A percentile compares a stretch with the other conserved stretches of the same genome.
Evolutionary conservation across 306 rosid genomes (phyloP).

Genomic region (Inga leiocalycina): DNA sequence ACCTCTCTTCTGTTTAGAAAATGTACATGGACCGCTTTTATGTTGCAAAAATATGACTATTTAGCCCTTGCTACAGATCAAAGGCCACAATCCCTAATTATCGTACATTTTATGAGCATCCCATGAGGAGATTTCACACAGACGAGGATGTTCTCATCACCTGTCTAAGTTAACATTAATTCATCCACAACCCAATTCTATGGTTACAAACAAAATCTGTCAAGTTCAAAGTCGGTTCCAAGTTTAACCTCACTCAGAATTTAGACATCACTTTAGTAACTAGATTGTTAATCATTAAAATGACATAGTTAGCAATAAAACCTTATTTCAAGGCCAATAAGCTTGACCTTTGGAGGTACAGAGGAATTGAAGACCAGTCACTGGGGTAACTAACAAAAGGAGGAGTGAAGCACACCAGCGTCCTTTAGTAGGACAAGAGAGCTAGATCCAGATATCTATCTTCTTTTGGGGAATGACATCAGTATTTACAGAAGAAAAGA

Average conservation of each 20-base stretch:
- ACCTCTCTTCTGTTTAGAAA: background rate
- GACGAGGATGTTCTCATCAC: background rate
- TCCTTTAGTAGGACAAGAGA: background rate
- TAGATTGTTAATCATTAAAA: background rate
- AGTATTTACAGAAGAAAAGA: background rate
- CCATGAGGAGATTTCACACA: background rate
- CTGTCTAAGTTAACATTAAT: background rate
- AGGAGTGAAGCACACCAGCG: background rate
- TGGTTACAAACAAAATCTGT: background rate
- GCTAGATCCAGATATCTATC: background rate
- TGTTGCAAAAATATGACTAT: background rate
- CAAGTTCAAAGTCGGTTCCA: background rate
- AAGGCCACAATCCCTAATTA: background rate
- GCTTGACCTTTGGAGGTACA: background rate
- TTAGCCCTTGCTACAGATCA: background rate
- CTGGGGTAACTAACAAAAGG: background rate
- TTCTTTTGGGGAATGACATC: background rate
- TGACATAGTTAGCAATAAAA: background rate
- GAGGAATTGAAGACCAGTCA: background rate
- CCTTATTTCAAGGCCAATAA: background rate
- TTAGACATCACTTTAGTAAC: background rate
- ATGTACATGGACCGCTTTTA: background rate
- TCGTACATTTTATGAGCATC: background rate
- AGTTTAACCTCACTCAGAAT: background rate
- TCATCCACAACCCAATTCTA: background rate